Evolutionary conservation across 495 filamentous ascomycete genomes (phyloP).

Genomic region (Aspergillus hancockii): DNA sequence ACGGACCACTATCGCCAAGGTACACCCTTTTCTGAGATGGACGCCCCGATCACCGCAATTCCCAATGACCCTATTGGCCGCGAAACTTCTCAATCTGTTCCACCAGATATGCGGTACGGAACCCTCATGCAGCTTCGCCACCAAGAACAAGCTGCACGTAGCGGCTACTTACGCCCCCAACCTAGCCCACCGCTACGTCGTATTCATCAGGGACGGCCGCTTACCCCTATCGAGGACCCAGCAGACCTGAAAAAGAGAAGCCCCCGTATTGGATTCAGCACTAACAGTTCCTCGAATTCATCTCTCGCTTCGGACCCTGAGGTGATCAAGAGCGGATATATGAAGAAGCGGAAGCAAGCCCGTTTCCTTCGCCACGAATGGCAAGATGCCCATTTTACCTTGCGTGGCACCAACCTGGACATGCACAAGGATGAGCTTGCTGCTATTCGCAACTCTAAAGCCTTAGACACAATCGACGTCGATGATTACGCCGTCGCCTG

Average conservation of each 20-base stretch:
- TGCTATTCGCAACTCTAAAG: constrained; percentile 44
- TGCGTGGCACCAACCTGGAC: constrained; percentile 78
- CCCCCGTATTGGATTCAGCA: constrained; percentile 28
- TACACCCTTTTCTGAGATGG: constrained; percentile 86
- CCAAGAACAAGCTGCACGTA: constrained; percentile 14
- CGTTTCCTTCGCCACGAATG: constrained; percentile 89
- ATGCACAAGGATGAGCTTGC: constrained; percentile 71
- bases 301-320: constrained; percentile 15
- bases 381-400: constrained; percentile 85
- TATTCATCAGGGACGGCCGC: neutral
- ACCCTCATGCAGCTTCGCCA: constrained; percentile 13
- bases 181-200: constrained; percentile 8
- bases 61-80: constrained; percentile 68
- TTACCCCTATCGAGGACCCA: constrained; percentile 33
- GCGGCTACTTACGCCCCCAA: too few relatives aligned
- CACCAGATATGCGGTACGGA: constrained; percentile 74
- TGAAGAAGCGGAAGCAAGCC: constrained; percentile 93
- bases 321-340: constrained; percentile 74
- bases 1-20: constrained; percentile 60
- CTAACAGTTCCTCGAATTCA: constrained; percentile 5
- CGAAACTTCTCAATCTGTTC: constrained; percentile 81
- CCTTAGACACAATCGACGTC: constrained; percentile 87
- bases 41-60: constrained; percentile 80
- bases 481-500: constrained; percentile 95
- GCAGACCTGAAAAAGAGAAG: constrained; percentile 28